A percentile compares a stretch with the other conserved stretches of the same genome.
Evolutionary conservation across 1,284 basidiomycete genomes (phyloP).

Genomic region (Fistulinella cinereoalba): DNA sequence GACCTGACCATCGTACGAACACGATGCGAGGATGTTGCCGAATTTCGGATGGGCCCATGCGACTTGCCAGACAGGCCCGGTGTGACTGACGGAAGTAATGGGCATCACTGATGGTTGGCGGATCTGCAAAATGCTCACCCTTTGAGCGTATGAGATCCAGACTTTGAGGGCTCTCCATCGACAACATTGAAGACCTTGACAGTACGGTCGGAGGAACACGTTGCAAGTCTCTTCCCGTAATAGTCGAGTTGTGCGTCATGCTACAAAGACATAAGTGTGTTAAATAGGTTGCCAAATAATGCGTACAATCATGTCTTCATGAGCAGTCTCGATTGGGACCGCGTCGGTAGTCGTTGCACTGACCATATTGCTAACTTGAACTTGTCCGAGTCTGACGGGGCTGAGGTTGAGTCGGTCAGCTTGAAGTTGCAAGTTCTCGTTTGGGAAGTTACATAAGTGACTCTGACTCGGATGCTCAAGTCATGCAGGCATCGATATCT

Average conservation of each 20-base stretch:
- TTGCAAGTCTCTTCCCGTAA: slow-evolving; percentile 95
- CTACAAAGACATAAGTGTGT: slow-evolving; percentile 38
- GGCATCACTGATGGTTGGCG: not conserved
- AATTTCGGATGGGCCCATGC: slow-evolving; percentile 99
- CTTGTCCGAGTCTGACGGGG: too few relatives aligned
- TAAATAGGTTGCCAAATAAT: slow-evolving; percentile 2
- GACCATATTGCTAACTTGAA: too few relatives aligned
- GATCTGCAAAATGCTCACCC: slow-evolving; percentile 53
- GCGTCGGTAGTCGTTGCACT: too few relatives aligned
- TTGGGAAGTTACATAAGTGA: too few relatives aligned
- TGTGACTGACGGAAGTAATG: slow-evolving; percentile 58
- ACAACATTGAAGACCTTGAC: slow-evolving; percentile 96
- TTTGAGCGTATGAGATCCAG: slow-evolving; percentile 76
- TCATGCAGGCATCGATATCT: not conserved
- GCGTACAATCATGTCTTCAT: slow-evolving; percentile 94
- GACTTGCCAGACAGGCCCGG: slow-evolving; percentile 97
- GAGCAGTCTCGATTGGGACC: slow-evolving; percentile 81
- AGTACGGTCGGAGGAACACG: slow-evolving; percentile 94
- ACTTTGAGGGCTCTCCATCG: slow-evolving; percentile 74
- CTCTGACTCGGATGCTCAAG: not conserved
- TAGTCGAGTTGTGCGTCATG: slow-evolving; percentile 99
- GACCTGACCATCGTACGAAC: slow-evolving; percentile 97
- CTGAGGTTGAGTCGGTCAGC: too few relatives aligned
- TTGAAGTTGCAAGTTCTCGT: too few relatives aligned
- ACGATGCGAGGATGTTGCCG: slow-evolving; percentile 93